Conservation (phyloP, 169 alveolate species). For the Plasmodium gonderi region DNA sequence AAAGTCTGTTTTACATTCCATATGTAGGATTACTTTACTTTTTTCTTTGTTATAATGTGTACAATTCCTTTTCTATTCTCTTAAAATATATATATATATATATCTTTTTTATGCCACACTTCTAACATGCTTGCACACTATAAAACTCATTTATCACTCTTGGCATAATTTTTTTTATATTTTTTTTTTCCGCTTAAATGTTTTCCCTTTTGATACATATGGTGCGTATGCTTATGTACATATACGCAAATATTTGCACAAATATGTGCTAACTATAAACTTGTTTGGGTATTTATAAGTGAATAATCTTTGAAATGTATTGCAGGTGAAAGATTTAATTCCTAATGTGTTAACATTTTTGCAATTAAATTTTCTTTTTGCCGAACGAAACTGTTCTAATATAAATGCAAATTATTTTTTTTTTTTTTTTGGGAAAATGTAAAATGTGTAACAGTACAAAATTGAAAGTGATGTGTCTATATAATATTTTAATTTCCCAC, state of each 20-base stretch:
- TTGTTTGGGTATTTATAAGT: not conserved
- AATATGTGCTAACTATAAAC: not conserved
- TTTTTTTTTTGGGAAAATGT: not conserved
- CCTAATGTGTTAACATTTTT: not conserved
- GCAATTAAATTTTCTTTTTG: not conserved
- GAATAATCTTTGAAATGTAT: not conserved
- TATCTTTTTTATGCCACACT: not conserved
- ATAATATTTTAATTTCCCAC: conserved; percentile 1
- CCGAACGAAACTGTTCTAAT: not conserved
- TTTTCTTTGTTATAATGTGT: not conserved
- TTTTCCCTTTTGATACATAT: not conserved
- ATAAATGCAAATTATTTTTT: not conserved
- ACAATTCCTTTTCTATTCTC: not conserved
- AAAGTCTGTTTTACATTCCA: too few relatives aligned
- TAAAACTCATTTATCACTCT: not conserved
- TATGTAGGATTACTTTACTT: not conserved
- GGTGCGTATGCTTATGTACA: not conserved
- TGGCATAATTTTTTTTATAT: not conserved
- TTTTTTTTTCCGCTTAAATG: not conserved
- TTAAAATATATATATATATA: not conserved
- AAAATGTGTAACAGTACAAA: not conserved
- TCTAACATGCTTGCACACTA: conserved; percentile 25
- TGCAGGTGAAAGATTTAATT: not conserved
- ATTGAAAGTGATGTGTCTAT: not conserved
- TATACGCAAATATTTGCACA: not conserved